Evolutionary conservation across 306 rosid genomes (phyloP), one percentile per base, ranked within the genome.

Genomic region (Dryas alaskensis): DNA sequence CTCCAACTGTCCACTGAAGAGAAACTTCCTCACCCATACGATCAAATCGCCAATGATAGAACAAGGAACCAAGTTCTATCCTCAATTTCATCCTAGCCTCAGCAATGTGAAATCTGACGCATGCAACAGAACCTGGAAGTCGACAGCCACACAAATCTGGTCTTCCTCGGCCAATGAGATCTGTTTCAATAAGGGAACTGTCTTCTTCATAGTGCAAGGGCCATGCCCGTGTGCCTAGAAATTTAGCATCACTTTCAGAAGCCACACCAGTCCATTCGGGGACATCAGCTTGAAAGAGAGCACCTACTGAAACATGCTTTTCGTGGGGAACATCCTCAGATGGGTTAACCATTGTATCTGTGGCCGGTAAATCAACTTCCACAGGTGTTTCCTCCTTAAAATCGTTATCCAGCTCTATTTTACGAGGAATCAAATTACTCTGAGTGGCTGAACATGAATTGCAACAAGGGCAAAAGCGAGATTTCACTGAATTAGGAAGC

Each of bases 21-120:
- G 89, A 89, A 84, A 89, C 85, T 67, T 88, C 96, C 84, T 94
- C 99, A 2, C 97, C 97, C 96, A 88, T 94, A 4, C 66, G 73
- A 83, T 88, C 75, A 70, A 94, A 88, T 76, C 85, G 81, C 95
- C 95, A 94, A 16, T 12, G 83, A 78, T 78, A 92, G 82, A 92
- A 92, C 58, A 27, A 86, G 27, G 81, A 68, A 25, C 95, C 92
- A 76, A 94, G 81, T 73, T 92, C 89, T 48, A 67, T 96, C 83
- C 81, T 88, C 84, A 94, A 68, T 79, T 82, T 89, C 89, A 87
- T 79, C 87, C 88, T 84, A 25, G 76, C 87, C 84, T 94, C 99
- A 22, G 92, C 90, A 61, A 92, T 83, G 81, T 92, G 99, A 81
- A 92, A 88, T 81, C 99, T 87, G 61, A 83, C 55, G 76, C 99